phyloP scores from a whole-genome alignment of 768 basidiomycete species.

The Xerocomellus amylosporus region DNA sequence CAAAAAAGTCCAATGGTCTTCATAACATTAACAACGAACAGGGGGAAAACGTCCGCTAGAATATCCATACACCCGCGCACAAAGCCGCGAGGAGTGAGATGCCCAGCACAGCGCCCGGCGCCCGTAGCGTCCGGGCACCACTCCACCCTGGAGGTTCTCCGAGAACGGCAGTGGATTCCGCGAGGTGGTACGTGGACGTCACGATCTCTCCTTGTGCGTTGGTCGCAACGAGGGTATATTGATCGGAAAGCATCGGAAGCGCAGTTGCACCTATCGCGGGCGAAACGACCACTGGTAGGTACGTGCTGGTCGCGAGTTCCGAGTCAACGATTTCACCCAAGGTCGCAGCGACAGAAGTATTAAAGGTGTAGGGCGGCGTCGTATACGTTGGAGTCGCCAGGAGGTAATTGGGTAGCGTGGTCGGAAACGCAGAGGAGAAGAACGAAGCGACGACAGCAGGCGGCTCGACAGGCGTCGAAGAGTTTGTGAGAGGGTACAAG shows the following conservation, averaged over 20 bases:
- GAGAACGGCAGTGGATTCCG: conserved; percentile 48
- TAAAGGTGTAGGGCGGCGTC: conserved; percentile 65
- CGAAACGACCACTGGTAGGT: conserved; percentile 53
- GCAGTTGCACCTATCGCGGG: conserved; percentile 46
- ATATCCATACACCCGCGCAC: conserved; percentile 13
- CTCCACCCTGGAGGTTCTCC: conserved; percentile 66
- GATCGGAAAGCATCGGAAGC: conserved; percentile 53
- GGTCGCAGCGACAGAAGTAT: conserved; percentile 57
- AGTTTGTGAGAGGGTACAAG: conserved; percentile 59
- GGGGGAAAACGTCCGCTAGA: conserved; percentile 6
- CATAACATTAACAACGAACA: not conserved
- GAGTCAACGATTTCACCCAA: conserved; percentile 55
- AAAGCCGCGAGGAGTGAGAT: conserved; percentile 10
- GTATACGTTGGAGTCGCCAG: conserved; percentile 62
- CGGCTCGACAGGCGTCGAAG: conserved; percentile 41
- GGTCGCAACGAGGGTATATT: conserved; percentile 57
- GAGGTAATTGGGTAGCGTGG: conserved; percentile 69
- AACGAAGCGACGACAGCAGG: conserved; percentile 45
- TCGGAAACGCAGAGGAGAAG: conserved; percentile 59
- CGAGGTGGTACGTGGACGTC: conserved; percentile 52
- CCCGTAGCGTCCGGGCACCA: conserved; percentile 9
- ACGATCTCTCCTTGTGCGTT: conserved; percentile 49
- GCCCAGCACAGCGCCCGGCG: conserved; percentile 11
- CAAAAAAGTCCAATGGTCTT: not conserved
- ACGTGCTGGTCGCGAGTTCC: conserved; percentile 71